Conservation (phyloP, 2,329 filamentous ascomycete genomes). For the Phyllosticta citrichinensis region DNA sequence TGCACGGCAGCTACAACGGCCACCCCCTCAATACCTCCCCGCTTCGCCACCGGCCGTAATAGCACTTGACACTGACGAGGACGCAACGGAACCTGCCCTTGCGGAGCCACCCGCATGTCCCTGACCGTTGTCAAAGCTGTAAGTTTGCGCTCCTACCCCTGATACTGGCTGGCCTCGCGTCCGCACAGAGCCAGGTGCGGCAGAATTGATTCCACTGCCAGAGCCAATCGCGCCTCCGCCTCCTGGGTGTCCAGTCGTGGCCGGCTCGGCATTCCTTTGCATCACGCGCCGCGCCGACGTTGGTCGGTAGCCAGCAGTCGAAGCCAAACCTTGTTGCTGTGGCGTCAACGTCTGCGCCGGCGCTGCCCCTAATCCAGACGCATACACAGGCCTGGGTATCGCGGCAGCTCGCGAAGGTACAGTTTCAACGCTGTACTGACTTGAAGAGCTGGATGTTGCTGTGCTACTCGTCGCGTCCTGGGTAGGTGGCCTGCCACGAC, state of each 20-base stretch:
- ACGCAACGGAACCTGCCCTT: neutral
- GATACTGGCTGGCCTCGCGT: neutral
- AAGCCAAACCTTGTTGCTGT: neutral
- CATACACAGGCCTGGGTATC: neutral
- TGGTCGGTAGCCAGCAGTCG: neutral
- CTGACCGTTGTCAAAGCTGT: neutral
- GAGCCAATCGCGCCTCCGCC: neutral
- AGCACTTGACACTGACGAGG: neutral
- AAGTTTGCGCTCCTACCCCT: neutral
- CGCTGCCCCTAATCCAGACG: neutral
- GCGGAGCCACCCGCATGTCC: neutral
- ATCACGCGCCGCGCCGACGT: neutral
- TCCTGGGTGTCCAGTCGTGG: neutral
- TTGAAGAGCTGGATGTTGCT: neutral
- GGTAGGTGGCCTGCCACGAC: constrained; percentile 14
- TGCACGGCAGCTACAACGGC: constrained; percentile 15
- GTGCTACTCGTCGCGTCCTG: neutral
- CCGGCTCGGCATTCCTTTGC: neutral
- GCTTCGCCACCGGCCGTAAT: neutral
- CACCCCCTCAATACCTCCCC: neutral
- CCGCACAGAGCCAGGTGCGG: neutral
- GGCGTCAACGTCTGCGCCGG: neutral
- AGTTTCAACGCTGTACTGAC: constrained; percentile 16
- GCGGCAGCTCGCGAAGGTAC: constrained; percentile 3
- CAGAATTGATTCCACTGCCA: neutral